Percentiles rank a stretch among this genome's conserved stretches.
phyloP scores from a whole-genome alignment of 2,329 filamentous ascomycete genomes.

The Thielaviopsis musarum region DNA sequence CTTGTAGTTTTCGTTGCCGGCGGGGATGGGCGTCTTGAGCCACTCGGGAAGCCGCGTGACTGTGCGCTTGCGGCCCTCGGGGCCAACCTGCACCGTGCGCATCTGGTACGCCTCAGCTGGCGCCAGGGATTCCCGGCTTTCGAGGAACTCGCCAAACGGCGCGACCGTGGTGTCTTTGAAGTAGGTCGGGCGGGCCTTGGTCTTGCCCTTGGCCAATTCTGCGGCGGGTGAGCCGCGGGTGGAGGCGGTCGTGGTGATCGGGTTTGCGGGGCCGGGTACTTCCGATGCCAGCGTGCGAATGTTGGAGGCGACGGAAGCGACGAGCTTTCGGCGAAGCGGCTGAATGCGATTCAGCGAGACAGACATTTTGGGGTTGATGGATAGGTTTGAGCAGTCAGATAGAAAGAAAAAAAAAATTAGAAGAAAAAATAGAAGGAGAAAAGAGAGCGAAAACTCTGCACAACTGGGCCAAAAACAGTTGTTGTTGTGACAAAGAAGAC shows the following conservation, averaged over 20 bases:
- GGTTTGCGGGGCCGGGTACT: conserved; percentile 20
- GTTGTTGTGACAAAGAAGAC: too few species aligned
- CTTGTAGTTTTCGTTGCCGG: conserved; percentile 67
- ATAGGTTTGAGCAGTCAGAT: too few species aligned
- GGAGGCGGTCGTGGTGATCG: conserved; percentile 8
- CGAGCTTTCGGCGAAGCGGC: conserved; percentile 25
- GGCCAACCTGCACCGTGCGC: conserved; percentile 46
- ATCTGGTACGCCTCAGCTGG: conserved; percentile 40
- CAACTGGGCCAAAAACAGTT: too few species aligned
- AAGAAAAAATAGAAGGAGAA: not conserved
- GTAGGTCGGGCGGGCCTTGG: conserved; percentile 29
- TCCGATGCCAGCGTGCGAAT: conserved; percentile 31
- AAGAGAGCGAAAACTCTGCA: too few species aligned
- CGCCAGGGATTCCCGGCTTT: conserved; percentile 26
- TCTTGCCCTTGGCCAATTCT: conserved; percentile 21
- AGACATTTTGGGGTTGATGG: too few species aligned
- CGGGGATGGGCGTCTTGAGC: conserved; percentile 91
- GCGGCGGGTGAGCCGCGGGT: conserved; percentile 7
- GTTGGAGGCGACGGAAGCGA: conserved; percentile 19
- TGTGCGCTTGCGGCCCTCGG: conserved; percentile 43
- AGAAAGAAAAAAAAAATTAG: too few species aligned
- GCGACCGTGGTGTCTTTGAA: conserved; percentile 43
- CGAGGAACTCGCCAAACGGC: conserved; percentile 41
- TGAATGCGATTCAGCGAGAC: conserved; percentile 26
- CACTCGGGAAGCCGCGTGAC: conserved; percentile 70